Evolutionary conservation across 768 basidiomycete species (phyloP).

Genomic region (Pilatotrama ljubarskyi): DNA sequence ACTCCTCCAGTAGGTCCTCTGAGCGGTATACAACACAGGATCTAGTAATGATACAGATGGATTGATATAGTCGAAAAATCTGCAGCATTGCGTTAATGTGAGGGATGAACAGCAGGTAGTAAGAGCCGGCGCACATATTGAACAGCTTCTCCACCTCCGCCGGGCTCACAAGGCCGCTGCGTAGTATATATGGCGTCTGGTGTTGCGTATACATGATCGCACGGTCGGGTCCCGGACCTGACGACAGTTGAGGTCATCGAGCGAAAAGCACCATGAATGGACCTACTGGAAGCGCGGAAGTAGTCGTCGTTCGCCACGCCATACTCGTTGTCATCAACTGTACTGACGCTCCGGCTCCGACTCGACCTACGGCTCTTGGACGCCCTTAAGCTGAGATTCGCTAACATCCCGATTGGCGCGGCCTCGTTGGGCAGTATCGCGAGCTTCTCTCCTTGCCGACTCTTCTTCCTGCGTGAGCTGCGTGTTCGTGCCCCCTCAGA

Average conservation of each 20-base stretch:
- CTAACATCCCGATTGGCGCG: slow-evolving; percentile 75
- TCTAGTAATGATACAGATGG: slow-evolving; percentile 78
- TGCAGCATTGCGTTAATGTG: no score
- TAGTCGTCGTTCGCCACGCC: slow-evolving; percentile 71
- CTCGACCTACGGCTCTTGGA: slow-evolving; percentile 24
- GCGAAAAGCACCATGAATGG: neutral
- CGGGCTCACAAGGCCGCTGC: slow-evolving; percentile 60
- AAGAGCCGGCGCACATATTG: slow-evolving; percentile 68
- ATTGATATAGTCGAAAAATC: slow-evolving; percentile 80
- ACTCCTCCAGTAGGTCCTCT: slow-evolving; percentile 75
- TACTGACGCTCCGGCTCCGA: slow-evolving; percentile 33
- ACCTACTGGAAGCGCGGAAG: slow-evolving; percentile 59
- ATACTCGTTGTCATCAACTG: slow-evolving; percentile 46
- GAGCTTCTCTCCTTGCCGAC: slow-evolving; percentile 41
- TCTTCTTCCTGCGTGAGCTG: slow-evolving; percentile 16
- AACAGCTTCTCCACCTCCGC: slow-evolving; percentile 73
- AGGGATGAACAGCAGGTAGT: no score
- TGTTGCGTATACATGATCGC: slow-evolving; percentile 44
- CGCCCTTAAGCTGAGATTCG: slow-evolving; percentile 56
- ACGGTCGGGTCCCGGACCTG: slow-evolving; percentile 31
- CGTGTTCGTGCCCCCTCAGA: slow-evolving; percentile 15
- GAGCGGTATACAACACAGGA: slow-evolving; percentile 81
- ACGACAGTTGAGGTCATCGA: neutral
- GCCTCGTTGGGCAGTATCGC: slow-evolving; percentile 62
- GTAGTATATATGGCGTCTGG: slow-evolving; percentile 64